A percentile compares a stretch with the other conserved stretches of the same genome.
phyloP scores from a whole-genome alignment of 2,329 filamentous ascomycete genomes.

The Sclerotiophoma versabilis region DNA sequence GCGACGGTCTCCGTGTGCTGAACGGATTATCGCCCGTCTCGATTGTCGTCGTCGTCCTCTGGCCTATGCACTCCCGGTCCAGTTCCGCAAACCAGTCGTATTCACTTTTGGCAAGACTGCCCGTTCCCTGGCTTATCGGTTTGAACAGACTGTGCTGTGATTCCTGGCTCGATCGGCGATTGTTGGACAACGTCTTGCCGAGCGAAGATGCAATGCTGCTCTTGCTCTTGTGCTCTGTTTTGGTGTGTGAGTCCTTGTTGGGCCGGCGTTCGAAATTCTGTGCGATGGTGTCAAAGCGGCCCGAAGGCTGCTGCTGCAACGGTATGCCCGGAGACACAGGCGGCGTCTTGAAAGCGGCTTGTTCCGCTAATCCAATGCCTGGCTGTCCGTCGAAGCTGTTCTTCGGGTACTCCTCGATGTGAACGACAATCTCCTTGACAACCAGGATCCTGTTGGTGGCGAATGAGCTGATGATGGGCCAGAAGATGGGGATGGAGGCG shows the following conservation, averaged over 20 bases:
- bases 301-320: conserved; percentile 19
- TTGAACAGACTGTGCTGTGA: conserved; percentile 34
- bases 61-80: conserved; percentile 20
- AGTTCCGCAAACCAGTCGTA: conserved; percentile 32
- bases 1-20: background rate
- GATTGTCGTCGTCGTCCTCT: conserved; percentile 21
- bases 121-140: conserved; percentile 2
- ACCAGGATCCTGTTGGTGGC: conserved; percentile 48
- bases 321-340: background rate
- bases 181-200: background rate
- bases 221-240: conserved; percentile 22
- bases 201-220: conserved; percentile 2
- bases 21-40: conserved; percentile 6
- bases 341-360: conserved; percentile 17
- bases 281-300: conserved; percentile 15
- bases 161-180: conserved; percentile 32
- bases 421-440: conserved; percentile 49
- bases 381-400: conserved; percentile 22
- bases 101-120: conserved; percentile 5
- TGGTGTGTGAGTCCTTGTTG: conserved; percentile 9
- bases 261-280: conserved; percentile 14
- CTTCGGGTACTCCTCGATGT: conserved; percentile 32
- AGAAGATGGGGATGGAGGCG: conserved; percentile 50
- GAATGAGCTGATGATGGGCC: conserved; percentile 44
- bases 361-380: conserved; percentile 28